Conservation (phyloP, 352 stramenopile genomes). For the Phytopythium ostracodes region DNA sequence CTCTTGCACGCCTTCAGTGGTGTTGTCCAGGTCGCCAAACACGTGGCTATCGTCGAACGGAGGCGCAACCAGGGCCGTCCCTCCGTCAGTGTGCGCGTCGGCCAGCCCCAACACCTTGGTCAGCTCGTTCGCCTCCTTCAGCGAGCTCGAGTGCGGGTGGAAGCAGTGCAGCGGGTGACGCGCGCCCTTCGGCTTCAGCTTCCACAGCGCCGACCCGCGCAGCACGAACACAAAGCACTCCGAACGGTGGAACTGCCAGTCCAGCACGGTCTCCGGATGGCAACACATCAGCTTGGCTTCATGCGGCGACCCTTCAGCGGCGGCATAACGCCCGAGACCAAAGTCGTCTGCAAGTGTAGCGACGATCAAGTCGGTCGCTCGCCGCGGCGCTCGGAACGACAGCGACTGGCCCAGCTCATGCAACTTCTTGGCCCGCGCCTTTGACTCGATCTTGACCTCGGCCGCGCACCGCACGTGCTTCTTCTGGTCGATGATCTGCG, state of each 20-base stretch:
- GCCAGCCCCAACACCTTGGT: constrained; percentile 19
- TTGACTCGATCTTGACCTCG: constrained; percentile 8
- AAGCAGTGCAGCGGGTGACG: constrained; percentile 21
- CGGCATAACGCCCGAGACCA: constrained; percentile 22
- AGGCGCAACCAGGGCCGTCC: constrained; percentile 9
- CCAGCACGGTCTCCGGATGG: constrained; percentile 6
- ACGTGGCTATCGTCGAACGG: constrained; percentile 14
- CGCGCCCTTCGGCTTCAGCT: constrained; percentile 15
- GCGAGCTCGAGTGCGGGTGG: constrained; percentile 14
- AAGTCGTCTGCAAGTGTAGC: constrained; percentile 23
- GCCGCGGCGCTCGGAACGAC: constrained; percentile 20
- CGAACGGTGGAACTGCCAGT: constrained; percentile 39
- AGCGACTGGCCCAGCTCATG: constrained; percentile 17
- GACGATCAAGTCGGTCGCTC: constrained; percentile 17
- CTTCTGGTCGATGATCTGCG: constrained; percentile 7
- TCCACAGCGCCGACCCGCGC: constrained; percentile 26
- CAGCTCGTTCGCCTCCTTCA: constrained; percentile 10
- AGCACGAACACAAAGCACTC: constrained; percentile 44
- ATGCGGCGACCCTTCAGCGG: constrained; percentile 7
- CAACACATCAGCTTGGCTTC: constrained; percentile 7
- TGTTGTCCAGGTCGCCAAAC: constrained; percentile 20
- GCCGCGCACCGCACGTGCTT: constrained; percentile 7
- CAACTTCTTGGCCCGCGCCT: constrained; percentile 14
- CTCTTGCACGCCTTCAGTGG: constrained; percentile 1
- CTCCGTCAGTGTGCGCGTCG: neutral